phyloP scores from a whole-genome alignment of 495 filamentous ascomycete genomes.

The Cercophora samala region DNA sequence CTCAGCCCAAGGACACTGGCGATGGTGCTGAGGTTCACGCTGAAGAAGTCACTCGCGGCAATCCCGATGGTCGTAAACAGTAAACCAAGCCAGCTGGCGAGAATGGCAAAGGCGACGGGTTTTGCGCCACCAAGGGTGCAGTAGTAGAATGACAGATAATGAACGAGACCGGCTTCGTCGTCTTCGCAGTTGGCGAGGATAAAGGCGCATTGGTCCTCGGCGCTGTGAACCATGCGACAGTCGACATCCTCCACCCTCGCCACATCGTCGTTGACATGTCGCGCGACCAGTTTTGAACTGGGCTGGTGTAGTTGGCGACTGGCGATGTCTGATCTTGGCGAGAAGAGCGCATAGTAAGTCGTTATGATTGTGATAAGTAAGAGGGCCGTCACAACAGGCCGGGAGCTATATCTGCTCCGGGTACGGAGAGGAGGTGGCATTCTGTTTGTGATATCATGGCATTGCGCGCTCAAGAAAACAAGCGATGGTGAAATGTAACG shows the following conservation, averaged over 20 bases:
- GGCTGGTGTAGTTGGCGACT: background rate
- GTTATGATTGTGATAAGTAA: conserved; percentile 39
- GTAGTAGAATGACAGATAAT: conserved; percentile 91
- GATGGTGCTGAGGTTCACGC: conserved; percentile 91
- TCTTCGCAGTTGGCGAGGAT: conserved; percentile 76
- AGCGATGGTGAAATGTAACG: background rate
- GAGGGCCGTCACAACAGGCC: conserved; percentile 39
- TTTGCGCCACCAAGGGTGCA: conserved; percentile 69
- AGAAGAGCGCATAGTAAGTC: conserved; percentile 29
- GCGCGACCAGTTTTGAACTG: background rate
- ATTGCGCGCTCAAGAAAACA: background rate
- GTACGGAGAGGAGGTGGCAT: conserved; percentile 23
- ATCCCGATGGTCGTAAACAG: conserved; percentile 98
- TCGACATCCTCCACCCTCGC: conserved; percentile 37
- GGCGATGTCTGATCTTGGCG: conserved; percentile 13
- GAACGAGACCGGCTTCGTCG: conserved; percentile 84
- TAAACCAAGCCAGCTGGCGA: conserved; percentile 80
- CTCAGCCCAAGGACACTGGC: conserved; percentile 84
- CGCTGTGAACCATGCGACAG: conserved; percentile 78
- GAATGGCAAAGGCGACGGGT: conserved; percentile 69
- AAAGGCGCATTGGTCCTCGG: conserved; percentile 80
- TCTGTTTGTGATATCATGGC: conserved; percentile 19
- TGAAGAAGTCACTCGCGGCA: conserved; percentile 96
- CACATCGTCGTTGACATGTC: background rate
- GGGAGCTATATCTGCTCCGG: conserved; percentile 31